Evolutionary conservation across 2,329 filamentous ascomycete genomes (phyloP), one percentile per base, ranked within the genome.

Genomic region (Cadophora luteo-olivacea): DNA sequence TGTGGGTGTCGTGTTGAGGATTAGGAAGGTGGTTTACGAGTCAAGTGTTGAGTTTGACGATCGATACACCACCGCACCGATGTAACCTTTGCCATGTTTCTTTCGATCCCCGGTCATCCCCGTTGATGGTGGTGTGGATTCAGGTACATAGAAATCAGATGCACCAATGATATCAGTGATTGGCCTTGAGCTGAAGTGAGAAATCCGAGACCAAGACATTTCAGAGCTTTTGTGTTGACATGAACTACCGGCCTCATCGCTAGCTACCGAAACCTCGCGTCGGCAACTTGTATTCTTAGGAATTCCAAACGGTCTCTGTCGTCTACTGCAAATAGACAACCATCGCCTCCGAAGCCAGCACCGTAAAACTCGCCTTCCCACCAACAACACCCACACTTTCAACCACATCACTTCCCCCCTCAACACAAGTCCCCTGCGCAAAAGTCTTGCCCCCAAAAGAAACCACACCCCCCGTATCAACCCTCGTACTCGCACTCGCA

Each of bases 311-410:
- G n/a, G n/a, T n/a, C n/a, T n/a, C n/a, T n/a, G n/a, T n/a, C n/a
- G n/a, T n/a, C 16, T 22, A 69, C 64, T 71, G 67, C 12, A 86
- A 69, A 74, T 84, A 83, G 29, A 86, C 78, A 60, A 86, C 67
- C 66, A 86, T 73, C 5, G 83, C 84, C 73, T 86, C 84, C 7
- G 81, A 82, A 6, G 83, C 84, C 24, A 75, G 76, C 25, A 86
- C 66, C 0, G 76, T 78, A 64, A 84, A 81, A 0, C 78, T 82
- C 1, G 77, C 81, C 52, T 78, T 73, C 0, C 81, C 81, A n/a
- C 73, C 74, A 16, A 70, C 75, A 5, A 82, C 80, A 7, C 64
- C 57, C 4, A 75, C 68, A 7, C 70, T 78, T 74, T 84, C 83
- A 45, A 76, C 78, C 45, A 64, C 79, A 77, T 80, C 82, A 2